Percentiles rank a stretch among this genome's conserved stretches.
Evolutionary conservation across 1,284 basidiomycete genomes (phyloP).

Genomic region (Boletellus deceptivus): DNA sequence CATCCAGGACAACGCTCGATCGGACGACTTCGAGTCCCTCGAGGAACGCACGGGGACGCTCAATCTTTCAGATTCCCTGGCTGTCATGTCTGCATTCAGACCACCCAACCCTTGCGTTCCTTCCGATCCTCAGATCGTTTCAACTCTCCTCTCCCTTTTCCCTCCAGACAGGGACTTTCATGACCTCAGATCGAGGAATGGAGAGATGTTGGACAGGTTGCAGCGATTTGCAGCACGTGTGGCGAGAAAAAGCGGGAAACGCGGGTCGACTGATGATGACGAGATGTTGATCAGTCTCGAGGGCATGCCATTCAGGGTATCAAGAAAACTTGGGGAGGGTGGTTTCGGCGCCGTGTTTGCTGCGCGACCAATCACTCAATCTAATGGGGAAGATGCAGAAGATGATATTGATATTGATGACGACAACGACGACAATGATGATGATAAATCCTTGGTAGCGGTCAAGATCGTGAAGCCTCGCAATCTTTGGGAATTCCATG

Average conservation of each 20-base stretch:
- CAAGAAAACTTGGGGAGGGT: constrained; percentile 93
- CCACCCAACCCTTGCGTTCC: constrained; percentile 90
- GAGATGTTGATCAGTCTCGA: constrained; percentile 52
- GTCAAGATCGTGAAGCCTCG: constrained; percentile 91
- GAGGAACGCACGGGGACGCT: constrained; percentile 61
- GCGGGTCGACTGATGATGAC: constrained; percentile 40
- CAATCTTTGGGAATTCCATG: constrained; percentile 91
- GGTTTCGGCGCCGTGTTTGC: constrained; percentile 95
- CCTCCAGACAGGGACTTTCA: constrained; percentile 64
- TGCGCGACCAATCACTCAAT: constrained; percentile 56
- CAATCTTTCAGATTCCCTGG: constrained; percentile 62
- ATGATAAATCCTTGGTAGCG: constrained; percentile 66
- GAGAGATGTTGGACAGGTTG: constrained; percentile 63
- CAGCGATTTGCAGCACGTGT: constrained; percentile 63
- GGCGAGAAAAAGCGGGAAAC: constrained; percentile 43
- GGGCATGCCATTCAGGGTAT: constrained; percentile 65
- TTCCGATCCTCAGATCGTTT: constrained; percentile 67
- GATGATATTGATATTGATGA: constrained; percentile 55
- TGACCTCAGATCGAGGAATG: constrained; percentile 56
- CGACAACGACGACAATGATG: constrained; percentile 57
- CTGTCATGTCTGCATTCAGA: constrained; percentile 58
- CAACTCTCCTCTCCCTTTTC: constrained; percentile 65
- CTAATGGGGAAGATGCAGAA: constrained; percentile 43
- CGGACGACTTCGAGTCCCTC: constrained; percentile 25
- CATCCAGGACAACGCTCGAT: constrained; percentile 31